A percentile compares a stretch with the other conserved stretches of the same genome.
Evolutionary conservation across 371 early-diverging fungal species (phyloP).

Genomic region (Mortierella sp.): DNA sequence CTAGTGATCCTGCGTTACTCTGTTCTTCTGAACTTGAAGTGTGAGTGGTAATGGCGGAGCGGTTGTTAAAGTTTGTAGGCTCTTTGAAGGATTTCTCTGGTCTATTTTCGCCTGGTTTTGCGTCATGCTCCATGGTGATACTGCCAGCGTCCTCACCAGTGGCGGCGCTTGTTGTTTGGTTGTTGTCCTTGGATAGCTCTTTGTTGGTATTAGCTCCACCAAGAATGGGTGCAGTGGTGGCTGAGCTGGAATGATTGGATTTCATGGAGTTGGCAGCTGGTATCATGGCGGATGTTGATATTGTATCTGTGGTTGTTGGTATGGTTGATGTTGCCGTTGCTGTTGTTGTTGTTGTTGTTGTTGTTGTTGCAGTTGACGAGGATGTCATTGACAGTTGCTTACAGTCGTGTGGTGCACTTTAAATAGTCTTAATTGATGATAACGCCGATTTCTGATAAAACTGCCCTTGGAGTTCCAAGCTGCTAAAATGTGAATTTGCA

Average conservation of each 20-base stretch:
- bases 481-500: background rate
- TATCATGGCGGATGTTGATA: constrained; percentile 25
- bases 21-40: background rate
- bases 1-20: background rate
- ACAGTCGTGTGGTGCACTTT: background rate
- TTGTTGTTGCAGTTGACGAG: background rate
- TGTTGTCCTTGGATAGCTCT: background rate
- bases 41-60: background rate
- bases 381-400: constrained; percentile 1
- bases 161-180: background rate
- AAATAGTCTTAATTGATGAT: background rate
- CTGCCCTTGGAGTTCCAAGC: background rate
- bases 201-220: background rate
- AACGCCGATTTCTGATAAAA: background rate
- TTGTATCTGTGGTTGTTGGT: constrained; percentile 11
- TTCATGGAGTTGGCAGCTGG: constrained; percentile 14
- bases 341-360: background rate
- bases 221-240: background rate
- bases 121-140: background rate
- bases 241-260: constrained; percentile 1
- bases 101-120: background rate
- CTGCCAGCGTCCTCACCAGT: background rate
- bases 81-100: background rate
- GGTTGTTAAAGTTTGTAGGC: background rate
- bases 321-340: constrained; percentile 5